Conservation (phyloP, 2,329 filamentous ascomycete genomes). For the Aaosphaeria arxii region DNA sequence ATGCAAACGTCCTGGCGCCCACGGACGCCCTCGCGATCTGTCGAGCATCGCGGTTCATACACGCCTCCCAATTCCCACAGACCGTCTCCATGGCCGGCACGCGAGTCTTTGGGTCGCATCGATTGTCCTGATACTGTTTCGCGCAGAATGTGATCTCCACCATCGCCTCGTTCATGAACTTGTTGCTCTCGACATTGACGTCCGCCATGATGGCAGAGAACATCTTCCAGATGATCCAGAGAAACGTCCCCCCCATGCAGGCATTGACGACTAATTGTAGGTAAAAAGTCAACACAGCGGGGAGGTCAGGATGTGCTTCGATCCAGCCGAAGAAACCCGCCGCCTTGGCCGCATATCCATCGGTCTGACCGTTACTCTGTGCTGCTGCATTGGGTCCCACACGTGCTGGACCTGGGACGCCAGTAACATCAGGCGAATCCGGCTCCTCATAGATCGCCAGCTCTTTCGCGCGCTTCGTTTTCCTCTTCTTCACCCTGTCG, state of each 20-base stretch:
- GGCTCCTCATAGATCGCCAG: conserved; percentile 22
- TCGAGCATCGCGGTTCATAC: conserved; percentile 80
- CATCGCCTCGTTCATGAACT: conserved; percentile 66
- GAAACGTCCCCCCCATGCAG: conserved; percentile 54
- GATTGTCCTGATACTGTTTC: conserved; percentile 71
- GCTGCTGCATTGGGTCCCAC: conserved; percentile 3
- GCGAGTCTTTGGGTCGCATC: conserved; percentile 64
- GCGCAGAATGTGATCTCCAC: conserved; percentile 72
- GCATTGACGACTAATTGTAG: conserved; percentile 66
- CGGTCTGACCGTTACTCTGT: neutral
- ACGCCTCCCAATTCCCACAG: conserved; percentile 80
- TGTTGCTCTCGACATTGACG: conserved; percentile 68
- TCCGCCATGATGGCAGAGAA: conserved; percentile 70
- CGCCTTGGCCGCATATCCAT: conserved; percentile 26
- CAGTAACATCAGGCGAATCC: conserved; percentile 12
- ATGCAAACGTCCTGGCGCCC: conserved; percentile 81
- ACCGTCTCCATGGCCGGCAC: conserved; percentile 69
- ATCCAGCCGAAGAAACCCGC: conserved; percentile 59
- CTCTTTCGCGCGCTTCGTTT: conserved; percentile 21
- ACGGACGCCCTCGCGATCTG: conserved; percentile 76
- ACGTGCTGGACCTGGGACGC: neutral
- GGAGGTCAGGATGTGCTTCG: conserved; percentile 63
- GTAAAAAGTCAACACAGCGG: conserved; percentile 64
- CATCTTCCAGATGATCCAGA: conserved; percentile 68
- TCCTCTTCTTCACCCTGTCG: conserved; percentile 30